A percentile compares a stretch with the other conserved stretches of the same genome.
Conservation (phyloP, 257 asterid species). For the Striga asiatica region DNA sequence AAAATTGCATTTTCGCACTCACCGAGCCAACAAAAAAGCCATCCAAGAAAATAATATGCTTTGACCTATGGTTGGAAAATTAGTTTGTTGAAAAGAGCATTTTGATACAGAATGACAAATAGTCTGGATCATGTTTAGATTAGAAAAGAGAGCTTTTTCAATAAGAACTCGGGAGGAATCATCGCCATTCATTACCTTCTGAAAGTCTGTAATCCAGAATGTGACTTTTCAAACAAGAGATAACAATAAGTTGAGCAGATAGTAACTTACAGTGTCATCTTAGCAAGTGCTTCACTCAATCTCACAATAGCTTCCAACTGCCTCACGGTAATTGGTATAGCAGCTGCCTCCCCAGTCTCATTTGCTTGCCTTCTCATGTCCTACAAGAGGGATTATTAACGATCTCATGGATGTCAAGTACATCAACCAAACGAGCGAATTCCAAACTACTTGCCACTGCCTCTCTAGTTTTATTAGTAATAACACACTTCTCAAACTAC, state of each 20-base stretch:
- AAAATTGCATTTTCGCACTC: not conserved
- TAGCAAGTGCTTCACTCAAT: constrained; percentile 89
- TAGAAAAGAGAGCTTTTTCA: too few relatives aligned
- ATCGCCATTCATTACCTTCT: too few relatives aligned
- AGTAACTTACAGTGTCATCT: constrained; percentile 69
- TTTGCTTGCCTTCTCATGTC: constrained; percentile 88
- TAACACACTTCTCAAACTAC: not conserved
- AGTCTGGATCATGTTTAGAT: not conserved
- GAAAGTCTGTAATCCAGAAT: not conserved
- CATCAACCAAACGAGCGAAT: not conserved
- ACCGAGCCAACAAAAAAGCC: not conserved
- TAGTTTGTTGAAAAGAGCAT: not conserved
- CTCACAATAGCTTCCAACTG: constrained; percentile 95
- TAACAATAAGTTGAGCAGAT: not conserved
- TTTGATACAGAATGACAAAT: not conserved
- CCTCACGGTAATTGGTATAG: constrained; percentile 90
- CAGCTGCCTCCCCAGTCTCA: constrained; percentile 80
- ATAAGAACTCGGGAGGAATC: too few relatives aligned
- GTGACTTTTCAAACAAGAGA: not conserved
- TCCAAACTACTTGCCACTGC: not conserved
- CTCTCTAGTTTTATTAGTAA: not conserved
- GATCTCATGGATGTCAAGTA: not conserved
- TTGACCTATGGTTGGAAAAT: not conserved
- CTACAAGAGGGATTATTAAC: constrained; percentile 28
- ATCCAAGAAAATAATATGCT: not conserved